Evolutionary conservation across 2,329 filamentous ascomycete genomes (phyloP), one percentile per base, ranked within the genome.

Genomic region (Ophiognomonia clavigignenti-juglandacearum): DNA sequence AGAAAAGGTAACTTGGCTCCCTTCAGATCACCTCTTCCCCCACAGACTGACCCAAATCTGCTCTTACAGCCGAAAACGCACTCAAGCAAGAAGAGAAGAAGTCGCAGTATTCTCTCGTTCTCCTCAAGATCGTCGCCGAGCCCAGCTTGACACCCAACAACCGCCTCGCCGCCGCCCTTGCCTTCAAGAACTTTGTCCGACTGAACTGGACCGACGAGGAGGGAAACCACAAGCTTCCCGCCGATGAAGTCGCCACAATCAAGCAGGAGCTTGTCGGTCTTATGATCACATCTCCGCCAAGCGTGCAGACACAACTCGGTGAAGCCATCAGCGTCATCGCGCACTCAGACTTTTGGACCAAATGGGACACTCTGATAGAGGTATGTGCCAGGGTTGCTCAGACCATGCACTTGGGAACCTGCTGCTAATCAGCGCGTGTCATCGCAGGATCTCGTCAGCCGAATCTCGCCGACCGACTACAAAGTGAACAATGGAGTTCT

Each of bases 171-270:
- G 88, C 87, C 59, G 88, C 93, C 23, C 77, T 98, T 51, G 93
- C 88, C 72, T 98, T 98, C 80, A 98, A 98, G 72, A 98, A 98
- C 73, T 95, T 96, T 67, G 90, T 98, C 62, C 86, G 87, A 67
- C 82, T 86, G 63, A 93, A 90, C 74, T 98, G 95, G 82, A 88
- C 89, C 58, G 88, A 97, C 66, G 92, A 96, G 63, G 88, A 96
- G 69, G 91, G 93, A 62, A 85, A 86, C 66, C 93, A 98, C 75
- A 93, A 91, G 70, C 80, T 98, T 31, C 82, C 87, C 11, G 65
- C 75, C 52, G 79, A 88, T 56, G 93, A 97, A 72, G 91, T 98
- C 31, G 70, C 74, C 23, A 88, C 88, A 36, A 96, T 98, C 74
- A 98, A 98, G 72, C 82, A 83, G 61, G 91, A 96, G 72, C 81